Conservation (phyloP, 2,329 filamentous ascomycete species). For the Boeremia lycopersici region DNA sequence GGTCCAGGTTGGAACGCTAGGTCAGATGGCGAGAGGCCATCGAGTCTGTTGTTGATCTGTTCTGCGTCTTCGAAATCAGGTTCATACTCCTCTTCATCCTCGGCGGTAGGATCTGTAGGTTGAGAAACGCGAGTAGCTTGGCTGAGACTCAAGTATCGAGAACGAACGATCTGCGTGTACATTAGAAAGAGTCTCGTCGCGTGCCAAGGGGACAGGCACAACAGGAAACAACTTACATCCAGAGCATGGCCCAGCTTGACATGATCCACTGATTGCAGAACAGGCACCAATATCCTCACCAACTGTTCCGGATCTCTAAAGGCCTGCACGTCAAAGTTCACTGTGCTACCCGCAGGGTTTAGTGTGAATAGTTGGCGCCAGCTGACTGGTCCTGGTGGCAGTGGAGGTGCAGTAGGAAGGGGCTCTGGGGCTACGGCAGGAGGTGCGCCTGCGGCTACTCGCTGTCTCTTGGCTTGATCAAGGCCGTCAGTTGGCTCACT, state of each 20-base stretch:
- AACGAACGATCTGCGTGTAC: conserved; percentile 45
- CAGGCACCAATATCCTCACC: conserved; percentile 78
- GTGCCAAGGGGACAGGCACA: neutral
- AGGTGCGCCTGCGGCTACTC: conserved; percentile 62
- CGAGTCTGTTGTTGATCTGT: conserved; percentile 77
- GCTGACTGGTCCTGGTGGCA: conserved; percentile 77
- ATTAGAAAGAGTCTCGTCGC: neutral
- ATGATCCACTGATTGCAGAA: conserved; percentile 74
- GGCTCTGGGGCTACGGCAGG: conserved; percentile 23
- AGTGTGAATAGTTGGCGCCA: conserved; percentile 87
- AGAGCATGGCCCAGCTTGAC: conserved; percentile 74
- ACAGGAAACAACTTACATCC: conserved; percentile 59
- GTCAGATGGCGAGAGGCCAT: conserved; percentile 68
- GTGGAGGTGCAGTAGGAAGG: conserved; percentile 66
- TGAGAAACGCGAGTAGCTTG: conserved; percentile 35
- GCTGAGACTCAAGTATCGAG: conserved; percentile 49
- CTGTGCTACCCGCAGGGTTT: conserved; percentile 74
- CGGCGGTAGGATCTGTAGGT: conserved; percentile 45
- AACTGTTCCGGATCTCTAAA: conserved; percentile 75
- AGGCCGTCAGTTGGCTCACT: conserved; percentile 72
- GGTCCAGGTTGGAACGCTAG: conserved; percentile 50
- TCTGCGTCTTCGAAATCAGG: conserved; percentile 83
- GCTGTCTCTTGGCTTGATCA: conserved; percentile 82
- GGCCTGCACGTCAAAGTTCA: conserved; percentile 80
- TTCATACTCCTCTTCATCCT: conserved; percentile 88